phyloP scores from a whole-genome alignment of 805 yeast species.

The Kazachstania psychrophila region DNA sequence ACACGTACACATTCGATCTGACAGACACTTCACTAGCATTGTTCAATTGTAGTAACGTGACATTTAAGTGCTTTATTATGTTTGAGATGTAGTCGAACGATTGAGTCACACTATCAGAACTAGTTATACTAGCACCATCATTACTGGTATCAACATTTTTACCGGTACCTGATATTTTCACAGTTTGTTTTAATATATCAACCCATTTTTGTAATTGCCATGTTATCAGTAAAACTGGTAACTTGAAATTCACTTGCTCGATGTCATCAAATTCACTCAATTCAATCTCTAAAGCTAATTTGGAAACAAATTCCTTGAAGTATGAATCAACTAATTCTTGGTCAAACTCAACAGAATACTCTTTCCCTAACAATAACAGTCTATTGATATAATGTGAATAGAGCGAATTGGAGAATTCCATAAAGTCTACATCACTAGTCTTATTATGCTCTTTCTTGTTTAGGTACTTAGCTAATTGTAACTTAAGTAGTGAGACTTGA shows the following conservation, averaged over 20 bases:
- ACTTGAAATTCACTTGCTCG: constrained; percentile 17
- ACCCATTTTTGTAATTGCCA: constrained; percentile 28
- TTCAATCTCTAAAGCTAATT: constrained; percentile 10
- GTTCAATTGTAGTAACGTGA: constrained; percentile 6
- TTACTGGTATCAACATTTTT: background rate
- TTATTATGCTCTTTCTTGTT: constrained; percentile 9
- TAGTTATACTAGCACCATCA: background rate
- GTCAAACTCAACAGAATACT: constrained; percentile 19
- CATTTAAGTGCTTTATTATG: constrained; percentile 13
- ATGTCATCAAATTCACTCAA: constrained; percentile 8
- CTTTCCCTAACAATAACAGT: constrained; percentile 21
- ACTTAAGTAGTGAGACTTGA: constrained; percentile 14
- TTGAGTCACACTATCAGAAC: constrained; percentile 2
- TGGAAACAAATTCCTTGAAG: constrained; percentile 11
- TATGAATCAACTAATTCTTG: constrained; percentile 13
- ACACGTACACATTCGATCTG: constrained; percentile 1
- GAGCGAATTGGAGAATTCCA: constrained; percentile 9
- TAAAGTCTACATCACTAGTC: constrained; percentile 6
- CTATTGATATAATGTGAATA: constrained; percentile 24
- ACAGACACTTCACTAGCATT: constrained; percentile 1
- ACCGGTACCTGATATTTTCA: background rate
- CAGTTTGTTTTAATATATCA: constrained; percentile 12
- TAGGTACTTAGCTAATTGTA: constrained; percentile 20
- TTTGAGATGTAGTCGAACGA: constrained; percentile 8
- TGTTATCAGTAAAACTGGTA: constrained; percentile 19